These are phyloP conservation scores for Vitis rotundifolia DNA, from an alignment of 164 flowering plant genomes.

Conservation along the genomic window DNA sequence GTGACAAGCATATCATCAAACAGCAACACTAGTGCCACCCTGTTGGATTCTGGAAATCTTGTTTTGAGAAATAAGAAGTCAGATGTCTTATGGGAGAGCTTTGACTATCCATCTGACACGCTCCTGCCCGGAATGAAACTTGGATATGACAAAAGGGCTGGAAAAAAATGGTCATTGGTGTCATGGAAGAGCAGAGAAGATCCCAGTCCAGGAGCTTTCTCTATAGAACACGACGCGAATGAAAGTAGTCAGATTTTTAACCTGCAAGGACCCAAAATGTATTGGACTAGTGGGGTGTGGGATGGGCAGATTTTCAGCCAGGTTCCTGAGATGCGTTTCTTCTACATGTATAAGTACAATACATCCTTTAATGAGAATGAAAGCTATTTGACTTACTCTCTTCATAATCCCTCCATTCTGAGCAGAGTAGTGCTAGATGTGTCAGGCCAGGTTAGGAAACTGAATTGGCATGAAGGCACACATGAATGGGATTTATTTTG, in stretches of 20 bases:
- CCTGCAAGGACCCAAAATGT: neutral
- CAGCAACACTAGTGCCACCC: no score
- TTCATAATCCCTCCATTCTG: neutral
- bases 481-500: neutral
- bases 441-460: neutral
- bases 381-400: neutral
- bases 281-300: conserved; percentile 18
- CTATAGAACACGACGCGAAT: neutral
- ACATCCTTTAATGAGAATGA: no score
- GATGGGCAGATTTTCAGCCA: neutral
- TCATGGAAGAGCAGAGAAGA: no score
- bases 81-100: no score
- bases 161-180: no score
- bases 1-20: no score
- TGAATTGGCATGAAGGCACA: neutral
- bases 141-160: neutral
- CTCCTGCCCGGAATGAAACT: conserved; percentile 4
- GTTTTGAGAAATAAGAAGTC: no score
- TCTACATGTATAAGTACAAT: no score
- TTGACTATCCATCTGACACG: conserved; percentile 1
- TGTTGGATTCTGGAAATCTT: no score
- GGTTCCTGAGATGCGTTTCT: conserved; percentile 1
- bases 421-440: neutral
- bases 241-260: neutral
- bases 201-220: no score